These are phyloP conservation scores for Cyclocybe cylindracea DNA, from an alignment of 768 basidiomycete genomes.

Conservation along the genomic window DNA sequence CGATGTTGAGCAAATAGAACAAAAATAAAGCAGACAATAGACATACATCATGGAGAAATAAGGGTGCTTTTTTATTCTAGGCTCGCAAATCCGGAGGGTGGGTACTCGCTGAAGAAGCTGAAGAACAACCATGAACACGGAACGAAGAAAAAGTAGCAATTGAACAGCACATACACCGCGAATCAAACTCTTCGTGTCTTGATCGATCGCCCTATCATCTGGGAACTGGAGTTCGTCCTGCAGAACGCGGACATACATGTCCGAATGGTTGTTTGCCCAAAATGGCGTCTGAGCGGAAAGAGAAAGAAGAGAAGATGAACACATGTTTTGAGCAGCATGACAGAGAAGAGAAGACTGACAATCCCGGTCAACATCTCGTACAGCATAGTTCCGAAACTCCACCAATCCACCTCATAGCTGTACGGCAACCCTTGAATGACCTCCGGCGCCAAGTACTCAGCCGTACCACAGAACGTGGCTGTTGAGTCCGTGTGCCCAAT, in stretches of 20 bases:
- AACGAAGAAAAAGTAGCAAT: not conserved
- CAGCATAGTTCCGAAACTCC: constrained; percentile 97
- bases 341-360: constrained; percentile 51
- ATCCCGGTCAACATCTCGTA: constrained; percentile 97
- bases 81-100: constrained; percentile 86
- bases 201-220: constrained; percentile 89
- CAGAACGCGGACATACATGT: constrained; percentile 92
- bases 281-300: constrained; percentile 71
- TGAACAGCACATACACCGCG: constrained; percentile 71
- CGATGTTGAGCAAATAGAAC: constrained; percentile 15
- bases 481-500: constrained; percentile 64
- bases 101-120: constrained; percentile 95
- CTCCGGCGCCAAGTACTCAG: constrained; percentile 95
- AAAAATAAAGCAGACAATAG: constrained; percentile 6
- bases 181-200: constrained; percentile 93
- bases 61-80: constrained; percentile 89
- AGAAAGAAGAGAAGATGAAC: constrained; percentile 7
- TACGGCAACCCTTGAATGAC: constrained; percentile 91
- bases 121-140: constrained; percentile 11
- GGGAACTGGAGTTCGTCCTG: constrained; percentile 91
- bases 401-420: constrained; percentile 96
- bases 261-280: constrained; percentile 90
- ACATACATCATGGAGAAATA: constrained; percentile 94
- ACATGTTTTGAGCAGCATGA: constrained; percentile 1
- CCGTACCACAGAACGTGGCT: constrained; percentile 92